Evolutionary conservation across 176 grass and related monocot genomes (phyloP).

Genomic region (Aegilops sharonensis): DNA sequence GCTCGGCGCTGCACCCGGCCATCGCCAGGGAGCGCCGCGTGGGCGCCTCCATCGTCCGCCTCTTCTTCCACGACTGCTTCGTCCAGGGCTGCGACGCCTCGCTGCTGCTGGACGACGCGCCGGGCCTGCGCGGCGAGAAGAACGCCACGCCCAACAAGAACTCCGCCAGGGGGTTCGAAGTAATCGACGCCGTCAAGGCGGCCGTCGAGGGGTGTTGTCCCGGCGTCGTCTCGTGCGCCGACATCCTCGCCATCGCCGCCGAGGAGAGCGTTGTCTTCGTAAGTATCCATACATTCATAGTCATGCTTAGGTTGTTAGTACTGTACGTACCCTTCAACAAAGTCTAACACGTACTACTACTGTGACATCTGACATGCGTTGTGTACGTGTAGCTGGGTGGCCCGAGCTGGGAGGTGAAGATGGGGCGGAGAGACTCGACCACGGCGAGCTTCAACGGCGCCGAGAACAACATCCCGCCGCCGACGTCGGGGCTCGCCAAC

Average conservation of each 20-base stretch:
- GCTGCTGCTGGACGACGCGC: slow-evolving; percentile 65
- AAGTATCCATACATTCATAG: neutral
- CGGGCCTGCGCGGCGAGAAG: slow-evolving; percentile 67
- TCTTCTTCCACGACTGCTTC: slow-evolving; percentile 94
- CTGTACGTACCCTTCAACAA: no score
- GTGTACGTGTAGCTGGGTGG: slow-evolving; percentile 45
- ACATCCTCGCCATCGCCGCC: slow-evolving; percentile 83
- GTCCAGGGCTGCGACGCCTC: slow-evolving; percentile 94
- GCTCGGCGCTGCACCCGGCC: slow-evolving; percentile 41
- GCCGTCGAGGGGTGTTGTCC: slow-evolving; percentile 54
- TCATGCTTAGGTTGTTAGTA: no score
- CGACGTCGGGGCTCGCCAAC: slow-evolving; percentile 38
- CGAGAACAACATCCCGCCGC: slow-evolving; percentile 55
- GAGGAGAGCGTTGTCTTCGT: slow-evolving; percentile 60
- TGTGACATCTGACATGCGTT: no score
- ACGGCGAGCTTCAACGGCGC: slow-evolving; percentile 52
- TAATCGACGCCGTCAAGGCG: slow-evolving; percentile 60
- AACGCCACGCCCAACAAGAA: slow-evolving; percentile 53
- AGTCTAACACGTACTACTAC: no score
- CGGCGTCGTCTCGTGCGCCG: slow-evolving; percentile 83
- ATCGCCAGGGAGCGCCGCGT: slow-evolving; percentile 55
- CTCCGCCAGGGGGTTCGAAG: slow-evolving; percentile 54
- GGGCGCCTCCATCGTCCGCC: slow-evolving; percentile 76
- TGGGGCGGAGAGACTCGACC: slow-evolving; percentile 67
- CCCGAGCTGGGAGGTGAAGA: slow-evolving; percentile 57